phyloP scores from a whole-genome alignment of 2,329 filamentous ascomycete genomes.

The Sclerotinia sclerotiorum region DNA sequence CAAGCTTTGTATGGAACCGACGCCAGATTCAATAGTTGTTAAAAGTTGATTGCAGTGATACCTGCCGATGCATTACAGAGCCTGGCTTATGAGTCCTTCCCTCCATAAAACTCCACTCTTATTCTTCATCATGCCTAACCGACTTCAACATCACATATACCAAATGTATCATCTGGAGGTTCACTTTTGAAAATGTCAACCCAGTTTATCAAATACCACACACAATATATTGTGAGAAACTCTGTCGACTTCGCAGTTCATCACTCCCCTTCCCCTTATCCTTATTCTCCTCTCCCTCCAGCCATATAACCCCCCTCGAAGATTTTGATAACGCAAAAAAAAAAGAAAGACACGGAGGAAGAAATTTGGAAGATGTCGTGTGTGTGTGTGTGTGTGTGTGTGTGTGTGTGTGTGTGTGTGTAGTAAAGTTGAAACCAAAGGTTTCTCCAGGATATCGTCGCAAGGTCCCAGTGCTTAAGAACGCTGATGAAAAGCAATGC shows the following conservation, averaged over 20 bases:
- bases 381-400: neutral
- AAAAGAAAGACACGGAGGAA: constrained; percentile 31
- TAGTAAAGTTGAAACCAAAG: constrained; percentile 34
- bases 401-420: constrained; percentile 19
- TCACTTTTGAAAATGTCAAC: constrained; percentile 29
- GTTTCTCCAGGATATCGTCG: constrained; percentile 42
- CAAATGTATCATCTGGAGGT: constrained; percentile 33
- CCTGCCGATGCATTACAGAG: constrained; percentile 21
- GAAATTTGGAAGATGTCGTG: constrained; percentile 31
- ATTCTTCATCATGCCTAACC: constrained; percentile 20
- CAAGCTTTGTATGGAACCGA: constrained; percentile 22
- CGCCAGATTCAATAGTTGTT: constrained; percentile 24
- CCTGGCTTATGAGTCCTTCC: constrained; percentile 17
- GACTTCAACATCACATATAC: constrained; percentile 25
- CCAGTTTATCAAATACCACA: constrained; percentile 10
- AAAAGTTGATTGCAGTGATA: constrained; percentile 9
- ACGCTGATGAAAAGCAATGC: constrained; percentile 42
- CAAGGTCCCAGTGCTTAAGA: constrained; percentile 39
- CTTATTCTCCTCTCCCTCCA: constrained; percentile 1
- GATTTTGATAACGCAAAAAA: constrained; percentile 35
- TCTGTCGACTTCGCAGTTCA: constrained; percentile 27
- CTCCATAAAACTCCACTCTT: constrained; percentile 24
- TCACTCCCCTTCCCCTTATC: constrained; percentile 29
- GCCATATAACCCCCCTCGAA: constrained; percentile 31
- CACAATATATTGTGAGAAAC: constrained; percentile 32